Conservation (phyloP, 345 rosid species). For the Hibiscus tridactylites region DNA sequence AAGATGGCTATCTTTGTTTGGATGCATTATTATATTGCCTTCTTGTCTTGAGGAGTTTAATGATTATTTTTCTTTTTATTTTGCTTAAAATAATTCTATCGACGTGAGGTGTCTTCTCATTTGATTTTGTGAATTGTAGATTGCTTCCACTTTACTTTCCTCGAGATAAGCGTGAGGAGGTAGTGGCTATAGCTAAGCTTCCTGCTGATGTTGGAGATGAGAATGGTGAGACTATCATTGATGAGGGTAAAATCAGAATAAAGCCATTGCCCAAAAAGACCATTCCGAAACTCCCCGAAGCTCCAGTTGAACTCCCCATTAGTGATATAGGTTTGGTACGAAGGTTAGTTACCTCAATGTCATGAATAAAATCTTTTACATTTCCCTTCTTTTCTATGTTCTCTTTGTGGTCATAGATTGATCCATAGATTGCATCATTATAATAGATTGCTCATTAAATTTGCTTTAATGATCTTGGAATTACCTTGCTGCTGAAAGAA, state of each 20-base stretch:
- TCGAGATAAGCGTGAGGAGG: slow-evolving; percentile 89
- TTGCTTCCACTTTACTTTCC: slow-evolving; percentile 96
- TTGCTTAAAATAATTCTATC: background rate
- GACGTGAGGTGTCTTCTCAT: slow-evolving; percentile 1
- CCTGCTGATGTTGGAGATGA: slow-evolving; percentile 98
- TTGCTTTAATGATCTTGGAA: too few relatives aligned
- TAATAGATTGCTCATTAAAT: background rate
- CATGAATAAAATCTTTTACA: background rate
- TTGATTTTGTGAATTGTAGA: slow-evolving; percentile 36
- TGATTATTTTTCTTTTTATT: background rate
- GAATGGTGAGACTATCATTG: slow-evolving; percentile 90
- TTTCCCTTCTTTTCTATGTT: background rate
- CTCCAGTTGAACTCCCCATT: slow-evolving; percentile 51
- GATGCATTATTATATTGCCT: too few relatives aligned
- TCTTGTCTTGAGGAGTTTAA: background rate
- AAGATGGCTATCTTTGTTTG: background rate
- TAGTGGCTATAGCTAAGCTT: slow-evolving; percentile 75
- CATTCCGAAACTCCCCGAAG: slow-evolving; percentile 39
- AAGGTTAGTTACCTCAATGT: slow-evolving; percentile 48
- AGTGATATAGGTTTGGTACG: slow-evolving; percentile 72
- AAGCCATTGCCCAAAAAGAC: slow-evolving; percentile 79
- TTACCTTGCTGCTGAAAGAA: too few relatives aligned
- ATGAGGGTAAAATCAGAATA: slow-evolving; percentile 95
- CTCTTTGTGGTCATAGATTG: background rate
- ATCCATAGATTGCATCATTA: background rate